Percentiles rank a stretch among this genome's conserved stretches.
Conservation (phyloP, 23 red algal species). For the Gracilaria gracilis region DNA sequence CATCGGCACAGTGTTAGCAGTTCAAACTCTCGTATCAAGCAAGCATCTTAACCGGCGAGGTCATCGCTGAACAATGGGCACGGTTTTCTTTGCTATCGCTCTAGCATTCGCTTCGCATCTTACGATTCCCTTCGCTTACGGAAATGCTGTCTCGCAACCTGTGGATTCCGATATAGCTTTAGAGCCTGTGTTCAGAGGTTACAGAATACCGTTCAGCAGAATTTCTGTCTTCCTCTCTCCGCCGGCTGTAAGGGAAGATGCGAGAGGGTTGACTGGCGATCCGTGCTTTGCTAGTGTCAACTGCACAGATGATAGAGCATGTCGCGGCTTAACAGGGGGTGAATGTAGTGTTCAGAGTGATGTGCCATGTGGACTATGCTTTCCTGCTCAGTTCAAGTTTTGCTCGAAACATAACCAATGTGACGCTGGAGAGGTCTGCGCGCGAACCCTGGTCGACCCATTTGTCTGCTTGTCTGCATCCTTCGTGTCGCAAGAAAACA, state of each 20-base stretch:
- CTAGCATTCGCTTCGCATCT: not conserved
- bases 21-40: not conserved
- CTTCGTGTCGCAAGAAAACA: not conserved
- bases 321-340: not conserved
- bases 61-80: not conserved
- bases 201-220: conserved; percentile 5
- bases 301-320: not conserved
- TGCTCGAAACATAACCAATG: not conserved
- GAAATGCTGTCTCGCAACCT: not conserved
- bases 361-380: not conserved
- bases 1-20: not conserved
- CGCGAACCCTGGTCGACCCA: not conserved
- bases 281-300: not conserved
- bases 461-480: not conserved
- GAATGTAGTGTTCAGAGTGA: conserved; percentile 5
- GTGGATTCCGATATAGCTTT: not conserved
- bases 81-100: not conserved
- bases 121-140: not conserved
- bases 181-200: not conserved
- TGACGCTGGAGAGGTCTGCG: conserved; percentile 3
- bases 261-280: not conserved
- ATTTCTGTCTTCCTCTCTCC: not conserved
- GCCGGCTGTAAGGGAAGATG: not conserved
- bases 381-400: not conserved
- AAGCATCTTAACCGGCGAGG: not conserved